These are phyloP conservation scores for Dissophora globulifera DNA, from an alignment of 192 early-diverging fungal genomes.

Conservation along the genomic window DNA sequence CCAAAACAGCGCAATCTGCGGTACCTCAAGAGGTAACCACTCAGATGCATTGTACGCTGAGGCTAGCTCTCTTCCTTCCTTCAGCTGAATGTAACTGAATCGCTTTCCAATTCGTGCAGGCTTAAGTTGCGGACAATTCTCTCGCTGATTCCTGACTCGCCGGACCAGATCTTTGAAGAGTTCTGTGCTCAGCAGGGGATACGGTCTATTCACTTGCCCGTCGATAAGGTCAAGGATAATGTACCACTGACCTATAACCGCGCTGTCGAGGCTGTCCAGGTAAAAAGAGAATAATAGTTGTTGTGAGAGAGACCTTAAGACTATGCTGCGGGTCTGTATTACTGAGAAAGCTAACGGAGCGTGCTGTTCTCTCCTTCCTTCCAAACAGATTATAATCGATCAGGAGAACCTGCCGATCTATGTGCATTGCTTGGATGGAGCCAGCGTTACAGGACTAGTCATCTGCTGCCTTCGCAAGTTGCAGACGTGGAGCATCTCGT, in stretches of 20 bases:
- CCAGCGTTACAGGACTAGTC: conserved; percentile 84
- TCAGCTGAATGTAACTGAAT: too few species aligned
- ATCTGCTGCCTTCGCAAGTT: conserved; percentile 90
- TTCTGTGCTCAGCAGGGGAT: conserved; percentile 78
- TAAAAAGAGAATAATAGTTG: too few species aligned
- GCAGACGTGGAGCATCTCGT: conserved; percentile 86
- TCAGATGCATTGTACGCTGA: too few species aligned
- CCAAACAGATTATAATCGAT: conserved; percentile 79
- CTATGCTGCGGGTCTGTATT: too few species aligned
- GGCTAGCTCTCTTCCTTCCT: too few species aligned
- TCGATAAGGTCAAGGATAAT: conserved; percentile 88
- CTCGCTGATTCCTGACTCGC: conserved; percentile 83
- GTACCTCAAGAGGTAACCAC: conserved; percentile 83
- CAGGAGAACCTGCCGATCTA: conserved; percentile 79
- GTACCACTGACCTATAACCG: conserved; percentile 83
- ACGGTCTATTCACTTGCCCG: conserved; percentile 70
- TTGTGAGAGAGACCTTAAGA: too few species aligned
- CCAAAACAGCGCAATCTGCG: conserved; percentile 87
- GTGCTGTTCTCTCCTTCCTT: not conserved
- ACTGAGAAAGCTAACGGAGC: too few species aligned
- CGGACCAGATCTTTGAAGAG: conserved; percentile 63
- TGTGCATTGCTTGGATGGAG: conserved; percentile 92
- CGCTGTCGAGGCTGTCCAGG: conserved; percentile 73
- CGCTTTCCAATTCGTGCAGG: conserved; percentile 53
- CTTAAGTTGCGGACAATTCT: conserved; percentile 84